A percentile compares a stretch with the other conserved stretches of the same genome.
These are phyloP conservation scores for Nakazawaea populi DNA, from an alignment of 805 yeast species.

Conservation along the genomic window DNA sequence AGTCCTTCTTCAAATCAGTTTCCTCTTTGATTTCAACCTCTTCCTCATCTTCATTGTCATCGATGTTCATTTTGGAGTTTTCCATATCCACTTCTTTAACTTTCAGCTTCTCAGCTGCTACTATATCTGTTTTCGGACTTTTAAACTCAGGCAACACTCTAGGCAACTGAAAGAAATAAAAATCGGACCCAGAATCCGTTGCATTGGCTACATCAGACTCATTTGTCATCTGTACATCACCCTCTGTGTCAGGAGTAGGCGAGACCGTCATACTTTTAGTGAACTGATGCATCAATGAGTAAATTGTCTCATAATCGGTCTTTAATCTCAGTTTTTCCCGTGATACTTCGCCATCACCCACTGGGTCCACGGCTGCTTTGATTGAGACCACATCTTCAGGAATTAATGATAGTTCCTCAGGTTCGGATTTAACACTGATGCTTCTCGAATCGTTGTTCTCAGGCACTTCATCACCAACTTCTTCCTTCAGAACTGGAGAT, in stretches of 20 bases:
- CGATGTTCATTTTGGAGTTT: neutral
- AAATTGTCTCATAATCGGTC: conserved; percentile 34
- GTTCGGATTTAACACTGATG: conserved; percentile 17
- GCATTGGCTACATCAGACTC: neutral
- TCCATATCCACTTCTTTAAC: conserved; percentile 7
- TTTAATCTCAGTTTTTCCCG: conserved; percentile 28
- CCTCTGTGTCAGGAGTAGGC: conserved; percentile 23
- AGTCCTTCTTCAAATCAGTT: neutral
- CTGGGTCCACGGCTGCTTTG: conserved; percentile 13
- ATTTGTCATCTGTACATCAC: conserved; percentile 7
- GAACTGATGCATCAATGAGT: conserved; percentile 18
- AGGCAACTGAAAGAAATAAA: conserved; percentile 36
- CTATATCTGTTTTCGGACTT: conserved; percentile 10
- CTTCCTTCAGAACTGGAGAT: conserved; percentile 13
- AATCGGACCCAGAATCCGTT: conserved; percentile 17
- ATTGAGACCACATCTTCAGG: neutral
- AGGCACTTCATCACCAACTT: conserved; percentile 17
- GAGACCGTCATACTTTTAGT: conserved; percentile 1
- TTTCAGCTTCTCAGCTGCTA: conserved; percentile 4
- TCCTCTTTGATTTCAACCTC: conserved; percentile 1
- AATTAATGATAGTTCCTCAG: conserved; percentile 1
- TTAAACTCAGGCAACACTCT: conserved; percentile 34
- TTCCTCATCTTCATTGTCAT: conserved; percentile 5
- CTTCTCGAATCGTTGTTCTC: conserved; percentile 12
- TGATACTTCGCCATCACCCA: conserved; percentile 20